phyloP scores from a whole-genome alignment of 495 filamentous ascomycete genomes.

The Tricharina praecox region DNA sequence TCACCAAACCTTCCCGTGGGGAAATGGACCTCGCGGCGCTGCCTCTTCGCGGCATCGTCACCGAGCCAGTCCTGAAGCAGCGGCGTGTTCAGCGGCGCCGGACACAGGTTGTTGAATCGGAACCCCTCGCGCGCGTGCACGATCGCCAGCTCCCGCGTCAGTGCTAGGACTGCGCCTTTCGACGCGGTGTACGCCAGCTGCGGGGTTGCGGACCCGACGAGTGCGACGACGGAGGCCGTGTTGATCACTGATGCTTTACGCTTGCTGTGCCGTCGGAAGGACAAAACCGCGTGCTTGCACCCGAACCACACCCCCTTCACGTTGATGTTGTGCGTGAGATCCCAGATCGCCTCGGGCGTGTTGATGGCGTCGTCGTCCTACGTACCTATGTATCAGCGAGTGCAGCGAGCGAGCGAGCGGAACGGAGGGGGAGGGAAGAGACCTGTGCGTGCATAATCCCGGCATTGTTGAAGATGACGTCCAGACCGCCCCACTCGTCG shows the following conservation, averaged over 20 bases:
- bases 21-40: constrained; percentile 83
- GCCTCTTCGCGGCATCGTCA: constrained; percentile 67
- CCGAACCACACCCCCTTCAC: constrained; percentile 98
- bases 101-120: constrained; percentile 83
- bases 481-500: constrained; percentile 78
- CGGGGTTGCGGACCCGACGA: constrained; percentile 85
- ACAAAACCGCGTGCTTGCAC: constrained; percentile 76
- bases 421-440: background rate
- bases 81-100: constrained; percentile 72
- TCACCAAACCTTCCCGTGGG: constrained; percentile 90
- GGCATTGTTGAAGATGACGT: constrained; percentile 97
- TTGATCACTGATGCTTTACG: constrained; percentile 72
- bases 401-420: background rate
- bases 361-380: constrained; percentile 65
- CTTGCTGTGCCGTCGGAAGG: constrained; percentile 68
- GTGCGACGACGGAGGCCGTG: constrained; percentile 79
- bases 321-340: constrained; percentile 84
- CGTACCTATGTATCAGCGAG: background rate
- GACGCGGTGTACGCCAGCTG: constrained; percentile 90
- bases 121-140: constrained; percentile 71
- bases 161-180: constrained; percentile 81
- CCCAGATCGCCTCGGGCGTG: constrained; percentile 85
- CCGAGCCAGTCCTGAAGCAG: constrained; percentile 94
- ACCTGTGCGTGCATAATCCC: constrained; percentile 82
- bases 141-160: constrained; percentile 68